Percentiles rank a stretch among this genome's conserved stretches.
Evolutionary conservation across 2,329 filamentous ascomycete genomes (phyloP).

Genomic region (Cercospora zeina): DNA sequence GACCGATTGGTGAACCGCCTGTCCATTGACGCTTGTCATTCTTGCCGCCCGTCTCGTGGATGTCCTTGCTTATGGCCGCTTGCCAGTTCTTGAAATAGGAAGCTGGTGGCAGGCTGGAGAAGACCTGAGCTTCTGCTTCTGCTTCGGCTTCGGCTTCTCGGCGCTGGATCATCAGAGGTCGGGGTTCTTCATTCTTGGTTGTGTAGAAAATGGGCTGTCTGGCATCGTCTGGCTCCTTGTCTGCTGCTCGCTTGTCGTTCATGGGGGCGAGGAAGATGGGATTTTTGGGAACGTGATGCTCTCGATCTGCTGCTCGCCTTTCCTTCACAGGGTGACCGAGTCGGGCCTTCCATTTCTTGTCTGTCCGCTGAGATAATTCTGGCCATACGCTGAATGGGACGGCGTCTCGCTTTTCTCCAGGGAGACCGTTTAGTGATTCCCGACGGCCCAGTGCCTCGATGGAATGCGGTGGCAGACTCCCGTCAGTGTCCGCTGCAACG

Average conservation of each 20-base stretch:
- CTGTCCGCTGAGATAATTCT: not conserved
- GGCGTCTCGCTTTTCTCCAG: not conserved
- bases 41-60: too few species aligned
- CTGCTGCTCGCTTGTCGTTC: not conserved
- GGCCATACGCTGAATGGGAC: not conserved
- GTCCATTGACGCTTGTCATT: not conserved
- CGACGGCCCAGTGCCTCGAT: not conserved
- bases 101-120: not conserved
- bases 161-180: constrained; percentile 2
- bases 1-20: not conserved
- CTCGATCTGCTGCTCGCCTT: not conserved
- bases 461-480: not conserved
- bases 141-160: not conserved
- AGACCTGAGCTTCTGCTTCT: not conserved
- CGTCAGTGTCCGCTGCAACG: not conserved
- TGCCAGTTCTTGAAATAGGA: not conserved
- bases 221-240: not conserved
- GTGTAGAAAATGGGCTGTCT: not conserved
- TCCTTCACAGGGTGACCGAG: not conserved
- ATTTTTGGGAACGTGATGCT: not conserved
- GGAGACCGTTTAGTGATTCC: not conserved
- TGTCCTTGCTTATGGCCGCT: not conserved
- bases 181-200: not conserved
- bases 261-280: not conserved
- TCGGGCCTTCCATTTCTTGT: not conserved